These are phyloP conservation scores for Phytophthora hybrid DNA, from an alignment of 352 stramenopile genomes.

Conservation along the genomic window DNA sequence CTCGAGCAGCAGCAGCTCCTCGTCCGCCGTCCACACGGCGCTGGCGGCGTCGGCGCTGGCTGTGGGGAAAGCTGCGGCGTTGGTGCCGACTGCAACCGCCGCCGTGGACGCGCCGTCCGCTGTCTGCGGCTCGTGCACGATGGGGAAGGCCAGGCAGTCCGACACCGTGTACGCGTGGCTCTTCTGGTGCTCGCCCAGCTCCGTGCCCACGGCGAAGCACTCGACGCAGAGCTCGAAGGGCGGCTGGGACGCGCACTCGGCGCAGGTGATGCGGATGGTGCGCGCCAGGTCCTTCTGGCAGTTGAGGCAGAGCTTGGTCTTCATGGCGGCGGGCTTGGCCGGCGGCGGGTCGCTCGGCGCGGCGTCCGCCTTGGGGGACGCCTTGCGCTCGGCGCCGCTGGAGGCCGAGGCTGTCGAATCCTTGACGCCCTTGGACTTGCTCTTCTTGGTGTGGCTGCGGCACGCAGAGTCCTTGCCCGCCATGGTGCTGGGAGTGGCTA, in stretches of 20 bases:
- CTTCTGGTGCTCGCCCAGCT: constrained; percentile 86
- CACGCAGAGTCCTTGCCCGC: constrained; percentile 28
- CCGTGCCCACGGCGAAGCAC: constrained; percentile 92
- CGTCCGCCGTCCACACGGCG: constrained; percentile 92
- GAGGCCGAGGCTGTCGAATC: background rate
- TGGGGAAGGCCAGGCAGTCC: constrained; percentile 82
- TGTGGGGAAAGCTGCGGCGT: constrained; percentile 23
- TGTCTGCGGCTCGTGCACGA: constrained; percentile 60
- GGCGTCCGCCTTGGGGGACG: background rate
- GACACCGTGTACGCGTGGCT: constrained; percentile 84
- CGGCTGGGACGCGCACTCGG: constrained; percentile 64
- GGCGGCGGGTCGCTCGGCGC: constrained; percentile 6
- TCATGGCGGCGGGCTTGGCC: constrained; percentile 47
- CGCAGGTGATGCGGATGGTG: constrained; percentile 88
- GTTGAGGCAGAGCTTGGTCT: constrained; percentile 87
- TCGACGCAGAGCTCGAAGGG: constrained; percentile 94
- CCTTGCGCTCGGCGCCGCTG: constrained; percentile 5
- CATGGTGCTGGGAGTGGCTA: constrained; percentile 25
- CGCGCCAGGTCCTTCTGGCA: constrained; percentile 87
- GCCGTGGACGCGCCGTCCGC: constrained; percentile 10
- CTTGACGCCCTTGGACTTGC: constrained; percentile 18
- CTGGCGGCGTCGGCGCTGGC: constrained; percentile 14
- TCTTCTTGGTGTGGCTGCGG: constrained; percentile 46
- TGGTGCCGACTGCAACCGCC: constrained; percentile 30
- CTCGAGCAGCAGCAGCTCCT: constrained; percentile 97